Evolutionary conservation across 2,329 filamentous ascomycete genomes (phyloP).

Genomic region (Penicillium oxalicum): DNA sequence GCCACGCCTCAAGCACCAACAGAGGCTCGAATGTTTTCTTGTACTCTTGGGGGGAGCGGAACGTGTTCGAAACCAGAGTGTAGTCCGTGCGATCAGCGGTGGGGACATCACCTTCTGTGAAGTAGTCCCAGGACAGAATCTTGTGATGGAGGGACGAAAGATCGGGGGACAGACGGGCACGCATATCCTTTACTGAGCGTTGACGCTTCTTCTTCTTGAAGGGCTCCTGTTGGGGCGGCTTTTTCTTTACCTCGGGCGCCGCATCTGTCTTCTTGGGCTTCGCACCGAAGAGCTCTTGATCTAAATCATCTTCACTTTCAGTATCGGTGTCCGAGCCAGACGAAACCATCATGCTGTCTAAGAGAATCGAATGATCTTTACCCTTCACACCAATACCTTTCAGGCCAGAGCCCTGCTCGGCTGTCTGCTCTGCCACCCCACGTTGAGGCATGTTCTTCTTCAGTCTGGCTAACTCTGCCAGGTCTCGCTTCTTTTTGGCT

Average conservation of each 20-base stretch:
- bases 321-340: slow-evolving; percentile 59
- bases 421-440: slow-evolving; percentile 50
- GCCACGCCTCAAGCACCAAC: slow-evolving; percentile 89
- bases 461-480: slow-evolving; percentile 63
- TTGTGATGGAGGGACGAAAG: slow-evolving; percentile 78
- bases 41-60: slow-evolving; percentile 70
- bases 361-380: slow-evolving; percentile 67
- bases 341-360: slow-evolving; percentile 83
- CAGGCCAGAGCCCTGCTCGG: slow-evolving; percentile 72
- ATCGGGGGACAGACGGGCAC: slow-evolving; percentile 82
- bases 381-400: slow-evolving; percentile 65
- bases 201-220: slow-evolving; percentile 77
- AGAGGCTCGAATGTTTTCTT: slow-evolving; percentile 86
- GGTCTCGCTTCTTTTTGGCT: slow-evolving; percentile 66
- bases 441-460: slow-evolving; percentile 50
- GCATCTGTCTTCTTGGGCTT: slow-evolving; percentile 36
- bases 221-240: slow-evolving; percentile 57
- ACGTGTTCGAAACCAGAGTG: slow-evolving; percentile 69
- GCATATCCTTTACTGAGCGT: slow-evolving; percentile 86
- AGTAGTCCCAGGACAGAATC: slow-evolving; percentile 92
- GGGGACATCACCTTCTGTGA: slow-evolving; percentile 79
- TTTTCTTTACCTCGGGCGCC: slow-evolving; percentile 41
- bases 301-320: slow-evolving; percentile 71
- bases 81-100: slow-evolving; percentile 64
- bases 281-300: slow-evolving; percentile 60